phyloP scores from a whole-genome alignment of 345 rosid genomes.

The Syzygium grande region DNA sequence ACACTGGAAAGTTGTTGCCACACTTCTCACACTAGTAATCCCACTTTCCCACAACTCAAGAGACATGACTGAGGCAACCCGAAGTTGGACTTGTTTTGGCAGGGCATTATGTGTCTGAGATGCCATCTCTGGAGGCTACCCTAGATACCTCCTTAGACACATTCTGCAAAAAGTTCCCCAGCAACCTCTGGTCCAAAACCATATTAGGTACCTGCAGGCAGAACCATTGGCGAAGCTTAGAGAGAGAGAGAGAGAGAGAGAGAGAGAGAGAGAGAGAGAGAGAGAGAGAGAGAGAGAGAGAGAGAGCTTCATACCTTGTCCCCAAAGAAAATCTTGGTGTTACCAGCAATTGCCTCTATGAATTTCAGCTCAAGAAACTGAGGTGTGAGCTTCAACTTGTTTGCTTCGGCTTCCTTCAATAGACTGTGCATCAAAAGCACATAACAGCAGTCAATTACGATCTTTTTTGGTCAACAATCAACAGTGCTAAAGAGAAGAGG shows the following conservation, averaged over 20 bases:
- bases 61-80: not conserved
- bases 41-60: not conserved
- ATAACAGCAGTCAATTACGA: not conserved
- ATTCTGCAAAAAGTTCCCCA: slow-evolving; percentile 62
- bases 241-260: not conserved
- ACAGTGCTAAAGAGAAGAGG: not conserved
- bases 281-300: no score
- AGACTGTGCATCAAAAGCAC: slow-evolving; percentile 24
- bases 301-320: slow-evolving; percentile 57
- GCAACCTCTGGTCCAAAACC: slow-evolving; percentile 82
- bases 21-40: no score
- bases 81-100: no score
- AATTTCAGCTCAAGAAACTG: slow-evolving; percentile 85
- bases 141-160: slow-evolving; percentile 6
- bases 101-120: not conserved
- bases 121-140: slow-evolving; percentile 1
- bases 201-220: slow-evolving; percentile 61
- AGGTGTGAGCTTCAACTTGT: slow-evolving; percentile 82
- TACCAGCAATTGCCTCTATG: slow-evolving; percentile 75
- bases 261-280: not conserved
- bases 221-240: not conserved
- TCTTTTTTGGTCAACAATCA: not conserved
- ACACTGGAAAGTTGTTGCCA: not conserved
- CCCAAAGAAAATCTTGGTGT: slow-evolving; percentile 87
- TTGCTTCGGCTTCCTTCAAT: slow-evolving; percentile 84